These are phyloP conservation scores for Lipomyces sp. DNA, from an alignment of 805 yeast species.

Conservation along the genomic window DNA sequence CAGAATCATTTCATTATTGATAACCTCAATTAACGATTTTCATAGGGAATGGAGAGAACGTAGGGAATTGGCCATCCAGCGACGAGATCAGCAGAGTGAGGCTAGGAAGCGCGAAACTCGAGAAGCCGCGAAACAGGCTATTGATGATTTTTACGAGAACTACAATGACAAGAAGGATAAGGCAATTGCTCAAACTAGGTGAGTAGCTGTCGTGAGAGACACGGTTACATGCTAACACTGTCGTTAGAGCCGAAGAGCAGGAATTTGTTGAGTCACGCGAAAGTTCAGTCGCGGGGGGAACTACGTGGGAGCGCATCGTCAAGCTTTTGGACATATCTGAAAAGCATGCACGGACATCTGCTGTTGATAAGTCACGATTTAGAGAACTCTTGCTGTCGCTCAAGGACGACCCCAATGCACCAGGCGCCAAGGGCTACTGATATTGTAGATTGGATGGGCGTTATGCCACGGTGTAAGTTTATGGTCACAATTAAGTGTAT, in stretches of 20 bases:
- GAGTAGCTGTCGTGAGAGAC: not conserved
- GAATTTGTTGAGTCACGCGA: conserved; percentile 77
- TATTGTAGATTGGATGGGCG: conserved; percentile 3
- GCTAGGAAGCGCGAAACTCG: conserved; percentile 69
- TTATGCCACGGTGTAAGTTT: not conserved
- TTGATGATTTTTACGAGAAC: conserved; percentile 90
- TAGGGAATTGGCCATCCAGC: conserved; percentile 74
- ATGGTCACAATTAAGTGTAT: conserved; percentile 1
- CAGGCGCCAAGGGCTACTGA: conserved; percentile 74
- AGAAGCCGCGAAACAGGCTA: conserved; percentile 75
- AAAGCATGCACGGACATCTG: conserved; percentile 50
- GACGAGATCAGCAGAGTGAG: conserved; percentile 74
- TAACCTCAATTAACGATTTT: not conserved
- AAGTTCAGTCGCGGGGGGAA: conserved; percentile 51
- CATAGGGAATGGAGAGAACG: conserved; percentile 76
- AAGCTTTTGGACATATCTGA: conserved; percentile 56
- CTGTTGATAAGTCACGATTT: conserved; percentile 70
- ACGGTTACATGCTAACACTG: not conserved
- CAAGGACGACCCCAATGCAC: conserved; percentile 72
- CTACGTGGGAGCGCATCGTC: conserved; percentile 65
- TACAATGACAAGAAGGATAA: conserved; percentile 83
- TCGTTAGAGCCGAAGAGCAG: conserved; percentile 59
- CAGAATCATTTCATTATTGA: not conserved
- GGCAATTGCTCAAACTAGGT: conserved; percentile 62
- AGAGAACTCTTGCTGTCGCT: conserved; percentile 66